A percentile compares a stretch with the other conserved stretches of the same genome.
phyloP scores from a whole-genome alignment of 2,329 filamentous ascomycete species.

The Cryphonectria naterciae region DNA sequence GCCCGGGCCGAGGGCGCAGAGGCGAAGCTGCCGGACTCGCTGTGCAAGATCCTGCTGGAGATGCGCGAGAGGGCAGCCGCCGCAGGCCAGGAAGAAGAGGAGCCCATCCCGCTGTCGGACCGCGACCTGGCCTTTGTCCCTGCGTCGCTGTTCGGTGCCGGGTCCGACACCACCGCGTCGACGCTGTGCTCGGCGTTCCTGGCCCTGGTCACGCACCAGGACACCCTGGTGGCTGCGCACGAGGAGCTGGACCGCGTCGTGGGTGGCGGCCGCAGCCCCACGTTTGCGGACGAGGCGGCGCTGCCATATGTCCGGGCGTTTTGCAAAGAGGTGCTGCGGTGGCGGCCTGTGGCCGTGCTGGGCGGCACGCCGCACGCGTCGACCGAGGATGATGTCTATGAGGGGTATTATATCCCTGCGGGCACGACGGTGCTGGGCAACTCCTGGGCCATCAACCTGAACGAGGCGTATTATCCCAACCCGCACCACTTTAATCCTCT shows the following conservation, averaged over 20 bases:
- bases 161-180: slow-evolving; percentile 54
- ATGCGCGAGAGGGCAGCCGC: slow-evolving; percentile 38
- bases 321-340: slow-evolving; percentile 41
- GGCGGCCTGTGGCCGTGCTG: slow-evolving; percentile 47
- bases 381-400: slow-evolving; percentile 52
- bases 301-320: slow-evolving; percentile 41
- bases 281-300: slow-evolving; percentile 36
- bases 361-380: slow-evolving; percentile 51
- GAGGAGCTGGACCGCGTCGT: slow-evolving; percentile 46
- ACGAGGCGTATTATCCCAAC: slow-evolving; percentile 32
- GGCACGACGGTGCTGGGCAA: slow-evolving; percentile 48
- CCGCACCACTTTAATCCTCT: slow-evolving; percentile 32
- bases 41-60: slow-evolving; percentile 49
- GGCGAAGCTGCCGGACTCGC: slow-evolving; percentile 44
- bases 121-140: slow-evolving; percentile 49
- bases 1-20: slow-evolving; percentile 36
- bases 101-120: slow-evolving; percentile 44
- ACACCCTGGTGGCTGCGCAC: slow-evolving; percentile 47
- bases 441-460: slow-evolving; percentile 38
- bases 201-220: slow-evolving; percentile 50
- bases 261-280: slow-evolving; percentile 38
- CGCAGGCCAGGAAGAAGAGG: neutral
- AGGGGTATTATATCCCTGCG: slow-evolving; percentile 52
- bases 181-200: slow-evolving; percentile 52
- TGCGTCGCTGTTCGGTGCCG: slow-evolving; percentile 48